Base-by-base conservation (phyloP, 2,329 filamentous ascomycete species). In the Colletotrichum eremochloae region DNA sequence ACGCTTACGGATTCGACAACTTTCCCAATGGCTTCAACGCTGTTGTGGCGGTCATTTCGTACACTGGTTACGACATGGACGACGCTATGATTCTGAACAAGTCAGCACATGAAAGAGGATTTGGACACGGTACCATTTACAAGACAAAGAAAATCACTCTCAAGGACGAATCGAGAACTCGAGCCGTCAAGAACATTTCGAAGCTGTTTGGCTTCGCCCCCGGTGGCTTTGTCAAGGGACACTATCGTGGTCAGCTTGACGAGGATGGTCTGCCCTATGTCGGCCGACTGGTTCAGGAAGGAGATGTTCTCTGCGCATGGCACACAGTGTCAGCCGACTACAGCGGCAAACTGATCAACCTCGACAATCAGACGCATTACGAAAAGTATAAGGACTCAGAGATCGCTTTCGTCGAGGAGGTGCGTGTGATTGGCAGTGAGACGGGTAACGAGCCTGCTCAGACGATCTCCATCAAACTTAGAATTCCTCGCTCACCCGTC, bases 21-120 rank as follows among this genome's bases (percentile, higher is more conserved):
- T 99, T 98, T 82, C 96, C 96, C 67, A 98, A 98, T 80, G 96
- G 96, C 38, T 95, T 91, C 78, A 99, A 99, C 78, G 94, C 95
- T 11, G 91, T 98, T 50, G 96, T 99, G 71, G 96, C 96, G 71
- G 97, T 99, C 81, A 97, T 99, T 75, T 98, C 96, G 0, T 99
- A 99, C 82, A 98, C 96, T 2, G 96, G 96, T 63, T 99, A 98
- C 84, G 96, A 99, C 87, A 99, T 99, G 96, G 96, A 99, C 87
- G 96, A 99, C 84, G 96, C 96, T 80, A 98, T 98, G 96, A 98
- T 99, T 80, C 87, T 99, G 80, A 98, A 98, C 87, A 98, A 98
- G 82, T 97, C 95, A 29, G 92, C 96, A 3, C 94, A 98, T 82
- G 96, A 99, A 83, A 91, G 96, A 76, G 96, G 96, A 18, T 98